Evolutionary conservation across 2,329 filamentous ascomycete genomes (phyloP), one percentile per base, ranked within the genome.

Genomic region (Botrytis tulipae): DNA sequence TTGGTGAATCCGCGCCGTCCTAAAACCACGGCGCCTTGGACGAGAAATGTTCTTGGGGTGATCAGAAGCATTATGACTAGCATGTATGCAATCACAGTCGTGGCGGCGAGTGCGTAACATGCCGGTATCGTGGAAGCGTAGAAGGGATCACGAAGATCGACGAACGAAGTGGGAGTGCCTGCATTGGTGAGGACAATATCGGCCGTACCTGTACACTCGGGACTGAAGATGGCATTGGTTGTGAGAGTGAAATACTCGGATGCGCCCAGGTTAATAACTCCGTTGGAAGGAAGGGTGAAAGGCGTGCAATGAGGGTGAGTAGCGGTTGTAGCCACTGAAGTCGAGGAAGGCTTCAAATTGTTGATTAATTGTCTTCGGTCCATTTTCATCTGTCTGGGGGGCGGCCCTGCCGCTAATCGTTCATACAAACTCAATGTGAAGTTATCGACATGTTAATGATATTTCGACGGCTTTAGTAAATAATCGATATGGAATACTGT

Each of bases 111-210:
- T 63, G 95, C 95, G 81, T 98, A 99, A 79, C 93, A 92, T 82
- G 97, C 94, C 22, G 96, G 95, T 62, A 96, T 95, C 32, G 93
- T 94, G 54, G 95, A 97, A 72, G 95, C 92, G 83, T 97, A 97
- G 83, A 99, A 99, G 14, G 94, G 94, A 79, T 97, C 93, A 76
- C 89, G 87, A 72, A 93, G 89, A 82, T 94, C 90, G 60, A 72
- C 76, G 32, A 76, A 74, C 12, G 73, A 75, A 32, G 77, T 73
- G 35, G 76, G 74, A 18, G 74, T 74, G 57, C 69, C 72, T 1
- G 76, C 73, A 40, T 76, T 77, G 4, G 79, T 75, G 51, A 81
- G 71, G 20, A 80, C 74, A 8, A 79, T 76, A 44, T 79, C 79
- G 62, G 81, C 78, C 18, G 81, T 78, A 54, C 82, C 82, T 20